phyloP scores from a whole-genome alignment of 2,329 filamentous ascomycete genomes.

The Acarospora socialis region DNA sequence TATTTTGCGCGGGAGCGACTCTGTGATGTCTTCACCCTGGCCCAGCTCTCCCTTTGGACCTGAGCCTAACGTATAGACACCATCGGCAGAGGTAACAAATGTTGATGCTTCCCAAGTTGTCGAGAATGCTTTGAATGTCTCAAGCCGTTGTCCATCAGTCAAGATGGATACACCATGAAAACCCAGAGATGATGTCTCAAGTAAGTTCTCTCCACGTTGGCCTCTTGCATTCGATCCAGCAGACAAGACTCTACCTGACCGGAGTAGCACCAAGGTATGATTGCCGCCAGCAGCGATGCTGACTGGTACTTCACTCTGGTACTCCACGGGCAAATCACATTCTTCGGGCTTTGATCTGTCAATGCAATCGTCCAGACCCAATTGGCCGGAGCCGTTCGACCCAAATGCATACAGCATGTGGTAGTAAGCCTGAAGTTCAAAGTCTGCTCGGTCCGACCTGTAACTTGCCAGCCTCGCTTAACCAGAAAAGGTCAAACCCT shows the following conservation, averaged over 20 bases:
- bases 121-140: slow-evolving; percentile 9
- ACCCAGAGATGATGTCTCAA: slow-evolving; percentile 2
- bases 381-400: slow-evolving; percentile 39
- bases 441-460: no score
- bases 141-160: no score
- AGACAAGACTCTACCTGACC: slow-evolving; percentile 9
- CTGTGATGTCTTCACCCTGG: slow-evolving; percentile 3
- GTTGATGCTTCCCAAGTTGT: slow-evolving; percentile 13
- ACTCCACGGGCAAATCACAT: slow-evolving; percentile 7
- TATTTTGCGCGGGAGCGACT: slow-evolving; percentile 21
- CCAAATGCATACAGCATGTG: slow-evolving; percentile 32
- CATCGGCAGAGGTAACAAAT: slow-evolving; percentile 7
- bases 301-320: slow-evolving; percentile 5
- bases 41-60: slow-evolving; percentile 11
- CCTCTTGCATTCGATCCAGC: slow-evolving; percentile 8
- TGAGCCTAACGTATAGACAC: slow-evolving; percentile 8
- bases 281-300: slow-evolving; percentile 14
- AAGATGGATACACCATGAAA: no score
- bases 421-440: neutral
- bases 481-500: neutral
- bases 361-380: slow-evolving; percentile 31
- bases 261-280: slow-evolving; percentile 13
- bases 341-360: slow-evolving; percentile 21
- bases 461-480: neutral
- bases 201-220: no score